Evolutionary conservation across 345 rosid genomes (phyloP).

Genomic region (Euphorbia peplus): DNA sequence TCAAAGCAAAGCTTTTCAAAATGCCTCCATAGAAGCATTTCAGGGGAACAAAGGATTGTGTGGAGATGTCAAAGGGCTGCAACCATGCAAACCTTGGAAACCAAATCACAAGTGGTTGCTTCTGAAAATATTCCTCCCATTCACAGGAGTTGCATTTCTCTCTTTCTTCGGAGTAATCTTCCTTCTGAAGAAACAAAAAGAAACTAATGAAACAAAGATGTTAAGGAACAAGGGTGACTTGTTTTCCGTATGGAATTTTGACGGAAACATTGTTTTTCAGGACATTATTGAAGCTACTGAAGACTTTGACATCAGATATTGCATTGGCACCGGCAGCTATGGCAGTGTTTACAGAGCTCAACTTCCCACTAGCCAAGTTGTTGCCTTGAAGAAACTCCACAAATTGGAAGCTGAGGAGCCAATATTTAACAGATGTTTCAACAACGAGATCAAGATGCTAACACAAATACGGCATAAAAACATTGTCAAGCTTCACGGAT

Average conservation of each 20-base stretch:
- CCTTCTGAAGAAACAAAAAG: not conserved
- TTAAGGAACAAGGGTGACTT: not conserved
- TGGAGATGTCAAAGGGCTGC: slow-evolving; percentile 20
- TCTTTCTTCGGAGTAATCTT: not conserved
- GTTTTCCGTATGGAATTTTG: not conserved
- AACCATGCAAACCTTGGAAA: slow-evolving; percentile 6
- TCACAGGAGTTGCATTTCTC: not conserved
- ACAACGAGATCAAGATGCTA: slow-evolving; percentile 26
- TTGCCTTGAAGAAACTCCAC: slow-evolving; percentile 30
- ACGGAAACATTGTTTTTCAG: slow-evolving; percentile 19
- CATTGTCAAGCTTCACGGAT: slow-evolving; percentile 33
- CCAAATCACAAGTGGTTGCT: not conserved
- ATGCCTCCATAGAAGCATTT: slow-evolving; percentile 23
- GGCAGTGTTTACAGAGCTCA: slow-evolving; percentile 34
- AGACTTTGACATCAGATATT: slow-evolving; percentile 14
- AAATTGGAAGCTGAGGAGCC: too few relatives aligned
- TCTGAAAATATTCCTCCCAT: slow-evolving; percentile 8
- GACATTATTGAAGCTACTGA: slow-evolving; percentile 30
- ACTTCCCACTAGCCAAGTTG: not conserved
- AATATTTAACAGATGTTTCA: too few relatives aligned
- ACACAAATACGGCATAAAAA: slow-evolving; percentile 30
- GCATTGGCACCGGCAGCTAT: slow-evolving; percentile 33
- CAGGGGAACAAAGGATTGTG: slow-evolving; percentile 30
- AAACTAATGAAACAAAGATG: not conserved
- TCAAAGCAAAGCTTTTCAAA: slow-evolving; percentile 21